These are phyloP conservation scores for Crataegus laevigata DNA, from an alignment of 306 rosid species.

Conservation along the genomic window DNA sequence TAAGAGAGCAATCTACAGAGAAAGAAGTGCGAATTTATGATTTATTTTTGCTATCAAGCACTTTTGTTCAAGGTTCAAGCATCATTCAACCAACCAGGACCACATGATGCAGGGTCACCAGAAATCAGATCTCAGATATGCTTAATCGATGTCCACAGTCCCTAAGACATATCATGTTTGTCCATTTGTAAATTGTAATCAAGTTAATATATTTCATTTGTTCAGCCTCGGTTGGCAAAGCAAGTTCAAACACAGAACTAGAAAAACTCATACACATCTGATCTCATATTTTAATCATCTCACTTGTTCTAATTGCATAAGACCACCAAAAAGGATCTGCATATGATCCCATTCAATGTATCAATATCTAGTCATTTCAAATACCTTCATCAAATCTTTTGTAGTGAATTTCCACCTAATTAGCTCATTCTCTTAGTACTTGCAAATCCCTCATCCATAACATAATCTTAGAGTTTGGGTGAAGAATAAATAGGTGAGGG, in stretches of 20 bases:
- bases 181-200: neutral
- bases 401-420: no score
- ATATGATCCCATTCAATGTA: no score
- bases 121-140: neutral
- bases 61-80: neutral
- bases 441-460: no score
- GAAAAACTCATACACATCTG: neutral
- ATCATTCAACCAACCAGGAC: neutral
- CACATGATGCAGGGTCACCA: neutral
- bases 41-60: neutral
- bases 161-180: neutral
- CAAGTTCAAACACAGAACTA: neutral
- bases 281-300: neutral
- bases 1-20: neutral
- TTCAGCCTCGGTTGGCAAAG: neutral
- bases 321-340: neutral
- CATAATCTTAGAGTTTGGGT: neutral
- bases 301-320: neutral
- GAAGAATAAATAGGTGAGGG: neutral
- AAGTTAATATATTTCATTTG: neutral
- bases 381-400: no score
- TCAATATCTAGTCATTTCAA: no score
- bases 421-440: no score
- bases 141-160: neutral
- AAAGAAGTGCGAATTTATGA: neutral